A percentile compares a stretch with the other conserved stretches of the same genome.
These are phyloP conservation scores for Selaginella moellendorffii DNA, from an alignment of 75 land plant genomes.

Conservation along the genomic window DNA sequence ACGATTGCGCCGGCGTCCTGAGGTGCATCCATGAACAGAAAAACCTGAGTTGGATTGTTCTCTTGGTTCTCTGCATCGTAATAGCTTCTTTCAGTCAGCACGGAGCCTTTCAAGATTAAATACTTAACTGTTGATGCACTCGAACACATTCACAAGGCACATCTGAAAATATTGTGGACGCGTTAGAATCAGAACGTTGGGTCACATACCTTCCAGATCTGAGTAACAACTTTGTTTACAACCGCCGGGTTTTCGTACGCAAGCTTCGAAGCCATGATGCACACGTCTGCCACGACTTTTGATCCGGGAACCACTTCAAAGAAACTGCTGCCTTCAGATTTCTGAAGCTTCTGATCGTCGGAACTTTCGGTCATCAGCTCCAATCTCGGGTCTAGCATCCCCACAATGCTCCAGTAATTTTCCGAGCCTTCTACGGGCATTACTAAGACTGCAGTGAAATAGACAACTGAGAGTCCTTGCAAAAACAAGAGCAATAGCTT, in stretches of 20 bases:
- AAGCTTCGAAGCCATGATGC: slow-evolving; percentile 46
- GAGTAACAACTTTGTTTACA: slow-evolving; percentile 12
- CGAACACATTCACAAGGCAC: no score
- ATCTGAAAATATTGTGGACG: no score
- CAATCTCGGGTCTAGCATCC: slow-evolving; percentile 28
- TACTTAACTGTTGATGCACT: no score
- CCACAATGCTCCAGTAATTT: slow-evolving; percentile 21
- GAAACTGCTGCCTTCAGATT: neutral
- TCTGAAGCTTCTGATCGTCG: neutral
- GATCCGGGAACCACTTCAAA: slow-evolving; percentile 2
- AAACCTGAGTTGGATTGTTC: slow-evolving; percentile 32
- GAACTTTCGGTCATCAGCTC: slow-evolving; percentile 7
- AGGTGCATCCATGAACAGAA: slow-evolving; percentile 37
- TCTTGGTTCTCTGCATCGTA: no score
- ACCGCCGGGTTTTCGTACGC: slow-evolving; percentile 36
- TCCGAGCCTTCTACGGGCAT: slow-evolving; percentile 14
- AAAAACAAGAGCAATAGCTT: no score
- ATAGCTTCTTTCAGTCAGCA: no score
- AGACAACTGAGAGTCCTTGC: neutral
- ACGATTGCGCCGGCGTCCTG: slow-evolving; percentile 29
- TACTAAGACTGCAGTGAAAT: neutral
- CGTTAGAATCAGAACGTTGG: no score
- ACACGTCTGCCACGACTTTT: slow-evolving; percentile 21
- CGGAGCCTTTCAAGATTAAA: no score
- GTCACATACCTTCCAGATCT: slow-evolving; percentile 47